A percentile compares a stretch with the other conserved stretches of the same genome.
Conservation (phyloP, 768 basidiomycete genomes). For the Panaeolus papilionaceus region DNA sequence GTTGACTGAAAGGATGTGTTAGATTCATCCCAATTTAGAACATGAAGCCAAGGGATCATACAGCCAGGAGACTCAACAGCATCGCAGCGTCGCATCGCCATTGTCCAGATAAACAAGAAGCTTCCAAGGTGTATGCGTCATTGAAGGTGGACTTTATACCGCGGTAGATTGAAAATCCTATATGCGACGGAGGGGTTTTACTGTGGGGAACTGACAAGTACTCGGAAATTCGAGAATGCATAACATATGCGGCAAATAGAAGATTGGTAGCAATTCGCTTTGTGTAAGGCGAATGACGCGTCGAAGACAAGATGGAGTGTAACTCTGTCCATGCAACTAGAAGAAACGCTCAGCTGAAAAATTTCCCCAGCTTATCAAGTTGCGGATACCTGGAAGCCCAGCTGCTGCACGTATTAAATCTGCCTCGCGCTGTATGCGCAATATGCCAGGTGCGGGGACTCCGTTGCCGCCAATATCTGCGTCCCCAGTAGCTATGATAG, state of each 20-base stretch:
- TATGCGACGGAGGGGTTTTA: not conserved
- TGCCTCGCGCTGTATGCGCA: conserved; percentile 50
- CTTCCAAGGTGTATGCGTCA: not conserved
- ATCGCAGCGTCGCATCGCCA: not conserved
- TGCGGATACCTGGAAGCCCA: conserved; percentile 66
- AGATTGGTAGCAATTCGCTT: conserved; percentile 64
- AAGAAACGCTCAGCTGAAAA: not conserved
- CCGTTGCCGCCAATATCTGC: not conserved
- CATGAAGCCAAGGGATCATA: not conserved
- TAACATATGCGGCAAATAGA: conserved; percentile 59
- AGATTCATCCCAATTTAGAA: not conserved
- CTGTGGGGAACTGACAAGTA: not conserved
- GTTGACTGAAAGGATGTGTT: not conserved
- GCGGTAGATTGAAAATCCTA: not conserved
- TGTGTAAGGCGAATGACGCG: conserved; percentile 61
- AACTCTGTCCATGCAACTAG: conserved; percentile 63
- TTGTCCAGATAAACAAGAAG: not conserved
- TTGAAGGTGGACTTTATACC: not conserved
- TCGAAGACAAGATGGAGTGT: conserved; percentile 50
- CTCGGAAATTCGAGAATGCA: conserved; percentile 47
- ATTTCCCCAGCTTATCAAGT: not conserved
- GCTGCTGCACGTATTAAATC: conserved; percentile 62
- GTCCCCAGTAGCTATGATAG: conserved; percentile 27
- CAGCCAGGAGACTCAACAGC: not conserved
- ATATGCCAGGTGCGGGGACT: conserved; percentile 28